Base-by-base conservation (phyloP, 495 filamentous ascomycete genomes). In the Hyaloscypha variabilis region DNA sequence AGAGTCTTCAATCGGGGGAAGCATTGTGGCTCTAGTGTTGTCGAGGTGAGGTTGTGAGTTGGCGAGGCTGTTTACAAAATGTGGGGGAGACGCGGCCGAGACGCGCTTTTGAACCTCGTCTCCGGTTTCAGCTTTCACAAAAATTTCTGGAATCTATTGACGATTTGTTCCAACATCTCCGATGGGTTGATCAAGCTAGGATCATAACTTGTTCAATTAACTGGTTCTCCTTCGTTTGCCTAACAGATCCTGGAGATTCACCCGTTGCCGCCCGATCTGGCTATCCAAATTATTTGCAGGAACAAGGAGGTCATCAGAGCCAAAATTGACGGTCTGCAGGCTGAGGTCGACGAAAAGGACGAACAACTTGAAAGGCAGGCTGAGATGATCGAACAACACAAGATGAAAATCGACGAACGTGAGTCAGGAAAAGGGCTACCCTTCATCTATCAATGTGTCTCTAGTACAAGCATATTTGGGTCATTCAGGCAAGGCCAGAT, bases 1-100 rank as follows among this genome's bases (percentile, higher is more conserved):
- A 0, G 79, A 72, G 28, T 85, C 81, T 31, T 91, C 87, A 58
- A 90, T 80, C 8, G 86, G 87, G 0, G 88, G 87, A 3, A 91
- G 76, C 89, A 91, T 91, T 36, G 64, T 81, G 56, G 30, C 19
- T 30, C 28, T 64, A 39, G 58, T 72, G n/a, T 53, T 63, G 31
- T 46, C 10, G 36, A 11, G 17, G 58, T 6, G 23, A 49, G 8
- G 58, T 24, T 60, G 52, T 21, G n/a, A 17, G 25, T 36, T 63
- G 54, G 26, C 11, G 39, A 46, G 39, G 39, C 39, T 46, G 39
- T 46, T 46, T 46, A 46, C 39, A 11, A 46, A 46, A 17, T 46
- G 39, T 46, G 39, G 39, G 39, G 13, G 14, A 42, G 39, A 46
- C 39, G 17, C 11, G 39, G 39, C 39, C 19, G 39, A 46, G 39